Percentiles rank a stretch among this genome's conserved stretches.
phyloP scores from a whole-genome alignment of 495 filamentous ascomycete genomes.

The Penicillium maclennaniae region DNA sequence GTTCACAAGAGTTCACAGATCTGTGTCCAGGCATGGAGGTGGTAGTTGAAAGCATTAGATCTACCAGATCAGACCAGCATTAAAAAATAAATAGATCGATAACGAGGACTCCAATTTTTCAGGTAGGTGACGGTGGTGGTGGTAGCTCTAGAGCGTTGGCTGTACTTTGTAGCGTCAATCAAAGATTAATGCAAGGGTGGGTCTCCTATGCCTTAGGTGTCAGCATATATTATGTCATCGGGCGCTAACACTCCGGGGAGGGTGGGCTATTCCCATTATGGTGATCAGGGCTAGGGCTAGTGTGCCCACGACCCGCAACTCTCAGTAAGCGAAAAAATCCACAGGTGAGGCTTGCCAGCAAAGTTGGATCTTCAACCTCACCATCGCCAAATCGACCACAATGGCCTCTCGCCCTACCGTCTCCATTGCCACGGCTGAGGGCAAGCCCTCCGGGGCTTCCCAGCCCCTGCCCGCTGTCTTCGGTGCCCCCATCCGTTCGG shows the following conservation, averaged over 20 bases:
- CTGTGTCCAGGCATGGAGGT: neutral
- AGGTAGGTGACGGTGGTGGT: neutral
- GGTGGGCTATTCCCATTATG: constrained; percentile 12
- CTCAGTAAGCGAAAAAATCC: constrained; percentile 50
- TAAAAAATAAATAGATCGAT: neutral
- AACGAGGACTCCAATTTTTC: neutral
- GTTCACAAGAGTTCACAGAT: neutral
- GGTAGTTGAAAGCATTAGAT: neutral
- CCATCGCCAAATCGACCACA: constrained; percentile 52
- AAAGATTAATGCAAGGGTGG: neutral
- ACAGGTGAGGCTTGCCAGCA: constrained; percentile 30
- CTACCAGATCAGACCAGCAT: neutral
- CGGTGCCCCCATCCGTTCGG: constrained; percentile 90
- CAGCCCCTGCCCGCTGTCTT: constrained; percentile 92
- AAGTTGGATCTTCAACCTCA: constrained; percentile 44
- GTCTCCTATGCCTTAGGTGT: neutral
- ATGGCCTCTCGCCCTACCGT: constrained; percentile 96
- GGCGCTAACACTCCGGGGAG: neutral
- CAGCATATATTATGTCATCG: neutral
- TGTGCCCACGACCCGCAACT: constrained; percentile 24
- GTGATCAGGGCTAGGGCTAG: constrained; percentile 39
- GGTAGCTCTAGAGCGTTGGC: neutral
- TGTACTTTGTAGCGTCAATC: neutral
- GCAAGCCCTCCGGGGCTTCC: constrained; percentile 79
- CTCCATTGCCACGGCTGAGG: constrained; percentile 89